Base-by-base conservation (phyloP, 495 filamentous ascomycete species). In the Hyphodiscus hymeniophilus region DNA sequence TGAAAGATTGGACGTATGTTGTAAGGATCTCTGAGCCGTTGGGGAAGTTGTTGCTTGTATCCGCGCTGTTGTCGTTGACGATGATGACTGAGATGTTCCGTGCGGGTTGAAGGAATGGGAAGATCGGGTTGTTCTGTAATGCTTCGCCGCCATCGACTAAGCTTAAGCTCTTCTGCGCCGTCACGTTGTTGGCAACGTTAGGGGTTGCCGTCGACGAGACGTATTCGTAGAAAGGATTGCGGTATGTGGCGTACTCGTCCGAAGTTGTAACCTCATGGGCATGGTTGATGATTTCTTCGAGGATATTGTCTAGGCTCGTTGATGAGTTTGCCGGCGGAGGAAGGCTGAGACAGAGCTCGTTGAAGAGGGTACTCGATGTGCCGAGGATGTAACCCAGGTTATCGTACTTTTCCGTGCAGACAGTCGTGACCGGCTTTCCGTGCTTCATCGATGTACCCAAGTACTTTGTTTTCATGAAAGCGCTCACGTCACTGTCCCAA, bases 311-410 rank as follows among this genome's bases (percentile, higher is more conserved):
- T 8, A 60, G 36, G 39, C 42, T 32, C 16, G 55, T 26, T 18
- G 43, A 52, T 2, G 36, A 35, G 22, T 40, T 38, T 26, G 41
- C 11, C 3, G 49, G 30, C n/a, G 15, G 42, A 1, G 61, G 58
- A 21, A 49, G 23, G 21, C 45, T 45, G 20, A 52, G 21, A 54
- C 66, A 69, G 42, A 59, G 39, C 17, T 42, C 50, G 32, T 64
- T 64, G 60, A 72, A 74, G 41, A 70, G 38, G 42, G 59, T 60
- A 17, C 55, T 61, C 20, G 58, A 58, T 24, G 72, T 69, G 28
- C 71, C 74, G 12, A 70, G 62, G 39, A 76, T 58, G 58, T 66
- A 76, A 21, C 68, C 74, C 1, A 71, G 66, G 32, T 74, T 73
- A 53, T 76, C 74, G 55, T 66, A 76, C 35, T 67, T 63, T 20